These are phyloP conservation scores for Angophora floribunda DNA, from an alignment of 345 rosid genomes.

Conservation along the genomic window DNA sequence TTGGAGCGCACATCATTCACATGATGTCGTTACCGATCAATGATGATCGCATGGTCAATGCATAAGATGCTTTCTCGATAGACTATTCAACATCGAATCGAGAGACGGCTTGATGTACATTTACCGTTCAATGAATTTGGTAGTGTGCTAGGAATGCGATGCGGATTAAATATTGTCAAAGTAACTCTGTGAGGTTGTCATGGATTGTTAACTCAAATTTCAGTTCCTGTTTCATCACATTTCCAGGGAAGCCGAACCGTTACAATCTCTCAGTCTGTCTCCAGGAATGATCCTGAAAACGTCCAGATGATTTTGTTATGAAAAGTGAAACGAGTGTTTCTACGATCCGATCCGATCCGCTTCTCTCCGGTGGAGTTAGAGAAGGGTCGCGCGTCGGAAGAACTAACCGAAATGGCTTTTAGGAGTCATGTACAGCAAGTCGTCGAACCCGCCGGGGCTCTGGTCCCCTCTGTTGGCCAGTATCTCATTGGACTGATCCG, in stretches of 20 bases:
- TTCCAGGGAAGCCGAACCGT: not conserved
- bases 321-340: not conserved
- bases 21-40: no score
- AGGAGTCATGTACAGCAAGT: slow-evolving; percentile 41
- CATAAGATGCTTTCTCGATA: not conserved
- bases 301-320: not conserved
- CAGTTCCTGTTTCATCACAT: not conserved
- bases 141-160: not conserved
- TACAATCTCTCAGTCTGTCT: not conserved
- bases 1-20: not conserved
- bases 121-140: not conserved
- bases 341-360: not conserved
- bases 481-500: slow-evolving; percentile 13
- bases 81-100: not conserved
- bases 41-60: no score
- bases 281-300: not conserved
- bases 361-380: not conserved
- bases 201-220: not conserved
- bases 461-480: slow-evolving; percentile 14
- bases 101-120: not conserved
- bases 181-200: not conserved
- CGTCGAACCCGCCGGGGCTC: slow-evolving; percentile 33
- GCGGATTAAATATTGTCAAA: not conserved
- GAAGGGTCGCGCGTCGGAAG: not conserved
- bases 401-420: slow-evolving; percentile 30